Evolutionary conservation across 352 stramenopile species (phyloP).

Genomic region (Phytopythium kandeliae): DNA sequence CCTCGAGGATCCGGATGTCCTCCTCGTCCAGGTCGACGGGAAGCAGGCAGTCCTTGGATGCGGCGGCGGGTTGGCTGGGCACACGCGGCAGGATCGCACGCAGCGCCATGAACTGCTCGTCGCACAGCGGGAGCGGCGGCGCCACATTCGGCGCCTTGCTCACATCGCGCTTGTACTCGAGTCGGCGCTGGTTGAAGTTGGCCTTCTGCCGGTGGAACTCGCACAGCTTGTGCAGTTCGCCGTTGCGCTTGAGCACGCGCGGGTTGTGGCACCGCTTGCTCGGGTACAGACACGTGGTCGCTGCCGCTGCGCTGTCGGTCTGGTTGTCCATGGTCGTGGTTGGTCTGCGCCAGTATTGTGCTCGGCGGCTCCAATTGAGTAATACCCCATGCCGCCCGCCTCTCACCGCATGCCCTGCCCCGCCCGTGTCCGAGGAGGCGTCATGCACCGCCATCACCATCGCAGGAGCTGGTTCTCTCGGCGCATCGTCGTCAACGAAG

Average conservation of each 20-base stretch:
- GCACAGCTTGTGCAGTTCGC: slow-evolving; percentile 32
- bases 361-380: slow-evolving; percentile 8
- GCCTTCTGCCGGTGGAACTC: slow-evolving; percentile 21
- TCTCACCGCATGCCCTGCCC: background rate
- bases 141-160: slow-evolving; percentile 6
- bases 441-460: too few species aligned
- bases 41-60: background rate
- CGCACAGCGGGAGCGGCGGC: slow-evolving; percentile 3
- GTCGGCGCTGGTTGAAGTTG: slow-evolving; percentile 21
- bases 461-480: too few species aligned
- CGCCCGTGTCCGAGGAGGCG: background rate
- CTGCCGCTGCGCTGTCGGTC: background rate
- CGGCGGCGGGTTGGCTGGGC: background rate
- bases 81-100: slow-evolving; percentile 2
- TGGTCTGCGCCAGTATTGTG: slow-evolving; percentile 6
- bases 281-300: slow-evolving; percentile 20
- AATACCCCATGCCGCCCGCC: background rate
- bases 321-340: background rate
- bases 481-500: too few species aligned
- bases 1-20: slow-evolving; percentile 12
- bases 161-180: slow-evolving; percentile 15
- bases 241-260: slow-evolving; percentile 30
- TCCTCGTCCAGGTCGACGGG: slow-evolving; percentile 12
- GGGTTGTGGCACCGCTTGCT: slow-evolving; percentile 34
- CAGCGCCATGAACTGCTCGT: slow-evolving; percentile 8